phyloP scores from a whole-genome alignment of 2,329 filamentous ascomycete species.

The Pyrenophora tritici-repentis region DNA sequence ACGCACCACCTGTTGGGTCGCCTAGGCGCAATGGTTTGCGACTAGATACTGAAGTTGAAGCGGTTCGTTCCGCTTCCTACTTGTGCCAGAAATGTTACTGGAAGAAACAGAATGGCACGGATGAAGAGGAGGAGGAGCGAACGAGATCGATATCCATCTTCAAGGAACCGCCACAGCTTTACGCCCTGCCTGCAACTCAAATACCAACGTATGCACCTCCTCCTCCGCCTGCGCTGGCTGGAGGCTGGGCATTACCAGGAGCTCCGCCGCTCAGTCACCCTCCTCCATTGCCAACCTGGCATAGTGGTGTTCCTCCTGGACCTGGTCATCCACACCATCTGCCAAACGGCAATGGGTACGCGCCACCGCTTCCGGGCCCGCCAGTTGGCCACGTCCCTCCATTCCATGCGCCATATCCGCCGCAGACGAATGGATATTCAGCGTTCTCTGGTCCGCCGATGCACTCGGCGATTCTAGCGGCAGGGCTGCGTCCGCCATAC shows the following conservation, averaged over 20 bases:
- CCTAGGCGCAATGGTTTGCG: constrained; percentile 23
- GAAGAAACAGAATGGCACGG: constrained; percentile 48
- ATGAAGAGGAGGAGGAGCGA: constrained; percentile 37
- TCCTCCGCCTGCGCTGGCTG: constrained; percentile 24
- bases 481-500: constrained; percentile 36
- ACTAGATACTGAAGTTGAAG: constrained; percentile 31
- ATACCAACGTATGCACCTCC: constrained; percentile 31
- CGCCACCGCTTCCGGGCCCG: constrained; percentile 27
- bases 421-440: constrained; percentile 42
- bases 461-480: constrained; percentile 36
- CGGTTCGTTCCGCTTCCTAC: constrained; percentile 29
- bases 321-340: constrained; percentile 34
- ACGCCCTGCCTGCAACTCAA: constrained; percentile 39
- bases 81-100: constrained; percentile 58
- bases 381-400: constrained; percentile 35
- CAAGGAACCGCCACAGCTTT: constrained; percentile 41
- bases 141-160: constrained; percentile 35
- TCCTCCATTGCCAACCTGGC: constrained; percentile 41
- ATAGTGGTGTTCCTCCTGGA: constrained; percentile 30
- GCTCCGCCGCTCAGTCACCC: constrained; percentile 29
- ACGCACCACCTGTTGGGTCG: constrained; percentile 32
- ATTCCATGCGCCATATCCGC: constrained; percentile 40
- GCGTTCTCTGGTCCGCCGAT: constrained; percentile 39
- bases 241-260: constrained; percentile 30
- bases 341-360: constrained; percentile 41